Base-by-base conservation (phyloP, 1,284 basidiomycete genomes). In the Leccinum pachyderme region DNA sequence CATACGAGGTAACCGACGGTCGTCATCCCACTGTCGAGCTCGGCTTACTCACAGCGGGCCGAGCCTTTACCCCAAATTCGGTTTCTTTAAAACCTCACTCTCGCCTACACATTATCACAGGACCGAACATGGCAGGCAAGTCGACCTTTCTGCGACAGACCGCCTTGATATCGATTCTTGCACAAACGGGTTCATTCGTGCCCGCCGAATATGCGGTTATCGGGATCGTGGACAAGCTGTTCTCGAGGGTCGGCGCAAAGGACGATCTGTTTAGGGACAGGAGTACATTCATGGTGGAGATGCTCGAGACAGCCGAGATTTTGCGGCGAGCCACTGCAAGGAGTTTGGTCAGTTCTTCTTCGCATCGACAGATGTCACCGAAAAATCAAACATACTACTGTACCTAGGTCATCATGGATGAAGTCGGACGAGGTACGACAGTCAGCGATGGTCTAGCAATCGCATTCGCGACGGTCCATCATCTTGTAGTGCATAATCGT, bases 51-150 rank as follows among this genome's bases (percentile, higher is more conserved):
- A 80, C 81, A 0, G 78, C 83, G 0, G 87, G 90, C 18, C 84
- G 92, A 35, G 75, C 80, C 7, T 98, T 95, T 70, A 91, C 84
- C 1, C 85, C 93, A 0, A 99, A 98, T 71, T 86, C 88, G 2
- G 79, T 94, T 13, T 60, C 74, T 22, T 79, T 97, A 68, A 73
- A 77, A 3, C 74, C 82, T 1, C 65, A 73, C 6, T 83, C 85
- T 9, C 83, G 83, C 25, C 66, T 98, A 4, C 87, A 84, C 56
- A 68, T 97, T 49, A 89, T 98, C 61, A 98, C 95, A 1, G 96
- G 96, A 0, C 96, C 96, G 0, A 98, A 98, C 67, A 98, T 98
- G 93, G 93, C 92, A 43, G 83, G 93, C 49, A 98, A 99, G 72
- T 95, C 92, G 1, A 98, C 96, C 0, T 81, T 93, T 31, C 80